Evolutionary conservation across 139 green algal genomes (phyloP).

Genomic region (Zygnema cylindricum): DNA sequence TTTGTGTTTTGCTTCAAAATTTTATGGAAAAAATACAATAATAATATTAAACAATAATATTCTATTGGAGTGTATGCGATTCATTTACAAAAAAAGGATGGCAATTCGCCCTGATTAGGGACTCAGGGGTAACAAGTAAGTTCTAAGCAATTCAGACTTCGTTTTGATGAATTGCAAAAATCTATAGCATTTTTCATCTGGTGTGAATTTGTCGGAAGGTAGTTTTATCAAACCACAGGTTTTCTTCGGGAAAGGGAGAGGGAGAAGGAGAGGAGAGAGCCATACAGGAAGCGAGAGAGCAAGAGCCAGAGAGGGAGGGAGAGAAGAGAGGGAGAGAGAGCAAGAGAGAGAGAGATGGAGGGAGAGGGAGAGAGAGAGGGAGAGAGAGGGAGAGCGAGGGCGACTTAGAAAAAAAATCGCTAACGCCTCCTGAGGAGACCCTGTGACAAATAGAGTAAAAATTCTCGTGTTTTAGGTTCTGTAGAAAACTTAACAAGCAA

Average conservation of each 20-base stretch:
- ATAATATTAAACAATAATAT: too few relatives aligned
- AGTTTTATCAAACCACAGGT: background rate
- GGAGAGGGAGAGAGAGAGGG: background rate
- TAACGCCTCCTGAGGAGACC: too few relatives aligned
- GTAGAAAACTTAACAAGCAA: background rate
- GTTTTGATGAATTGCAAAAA: too few relatives aligned
- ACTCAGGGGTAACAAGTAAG: too few relatives aligned
- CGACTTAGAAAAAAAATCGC: too few relatives aligned
- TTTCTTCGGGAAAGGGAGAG: background rate
- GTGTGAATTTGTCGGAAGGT: background rate
- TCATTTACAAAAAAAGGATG: too few relatives aligned
- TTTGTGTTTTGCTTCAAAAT: too few relatives aligned
- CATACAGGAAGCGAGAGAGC: background rate
- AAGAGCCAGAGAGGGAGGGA: constrained; percentile 26
- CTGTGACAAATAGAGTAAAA: background rate
- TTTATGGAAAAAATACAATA: too few relatives aligned
- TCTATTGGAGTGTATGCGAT: too few relatives aligned
- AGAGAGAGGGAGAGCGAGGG: background rate
- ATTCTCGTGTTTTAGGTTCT: background rate
- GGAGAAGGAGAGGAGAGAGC: background rate
- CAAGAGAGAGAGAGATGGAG: background rate
- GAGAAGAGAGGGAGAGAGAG: background rate
- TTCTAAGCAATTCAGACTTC: too few relatives aligned
- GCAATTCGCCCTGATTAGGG: too few relatives aligned
- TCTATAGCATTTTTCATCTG: too few relatives aligned